Base-by-base conservation (phyloP, 2,329 filamentous ascomycete species). In the Diaporthe sp. region DNA sequence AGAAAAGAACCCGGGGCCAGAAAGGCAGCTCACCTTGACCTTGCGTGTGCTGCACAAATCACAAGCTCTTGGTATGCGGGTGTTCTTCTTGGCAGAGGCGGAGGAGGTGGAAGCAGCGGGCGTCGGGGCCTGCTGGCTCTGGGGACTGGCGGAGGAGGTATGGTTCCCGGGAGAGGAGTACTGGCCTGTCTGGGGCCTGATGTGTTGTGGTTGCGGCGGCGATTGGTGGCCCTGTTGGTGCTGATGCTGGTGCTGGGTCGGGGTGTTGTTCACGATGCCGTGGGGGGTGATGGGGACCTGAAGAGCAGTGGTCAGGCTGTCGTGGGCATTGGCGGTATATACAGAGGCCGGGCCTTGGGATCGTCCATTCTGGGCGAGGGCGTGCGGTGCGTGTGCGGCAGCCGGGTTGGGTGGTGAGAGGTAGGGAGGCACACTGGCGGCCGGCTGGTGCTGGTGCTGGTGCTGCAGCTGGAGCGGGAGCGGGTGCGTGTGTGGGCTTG, bases 1-100 rank as follows among this genome's bases (percentile, higher is more conserved):
- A 8, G 3, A 19, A 15, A 22, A 19, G 35, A 9, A 35, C 35
- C n/a, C n/a, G 30, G 37, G 32, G 42, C 25, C 19, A 12, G 50
- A 30, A 30, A 35, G 19, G 44, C 5, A 30, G 71, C 80, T 50
- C 73, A 85, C 85, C 82, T 91, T 91, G 58, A 91, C 89, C 76
- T 91, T 91, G 73, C 89, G 88, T 81, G 89, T 87, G 74, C 89
- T 91, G 79, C 89, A 91, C 85, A 91, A 88, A 77, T 91, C 89
- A 77, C 89, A 91, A 19, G 89, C 89, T 66, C 89, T 87, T 74
- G 89, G 85, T 42, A 91, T 84, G 9, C 89, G 87, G 37, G 88
- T 91, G 59, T 88, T 82, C 81, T 90, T 90, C 22, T 77, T 63
- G 56, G 69, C n/a, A 12, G 42, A 53, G 30, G 39, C 68, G 3